Base-by-base conservation (phyloP, 2,329 filamentous ascomycete species). In the Epicoccum nigrum region DNA sequence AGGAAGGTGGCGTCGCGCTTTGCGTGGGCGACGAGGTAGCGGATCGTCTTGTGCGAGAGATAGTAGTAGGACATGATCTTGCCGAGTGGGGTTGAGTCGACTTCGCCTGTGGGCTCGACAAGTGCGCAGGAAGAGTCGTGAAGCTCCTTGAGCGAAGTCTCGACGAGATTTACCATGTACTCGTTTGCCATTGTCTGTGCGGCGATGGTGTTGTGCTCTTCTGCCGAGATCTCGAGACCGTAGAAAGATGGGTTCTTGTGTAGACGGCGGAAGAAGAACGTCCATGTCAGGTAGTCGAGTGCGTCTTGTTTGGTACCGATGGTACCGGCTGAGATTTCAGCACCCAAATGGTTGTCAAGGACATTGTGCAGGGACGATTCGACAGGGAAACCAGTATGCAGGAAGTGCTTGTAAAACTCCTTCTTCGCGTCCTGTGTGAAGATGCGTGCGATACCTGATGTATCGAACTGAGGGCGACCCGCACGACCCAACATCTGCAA, bases 11-110 rank as follows among this genome's bases (percentile, higher is more conserved):
- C 90, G 15, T 86, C 77, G 0, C 86, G 83, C 65, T 89, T 93
- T 19, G 89, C 90, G 60, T 93, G 83, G 38, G 84, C 81, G 57
- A 89, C 85, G 6, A 99, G 83, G 64, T 91, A 87, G 1, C 94
- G 89, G 64, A 99, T 92, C 0, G 94, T 99, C 74, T 89, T 89
- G 77, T 99, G 94, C 0, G 92, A 95, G 39, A 80, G 86, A 70
- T 99, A 99, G 81, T 99, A 99, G 80, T 97, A 99, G 72, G 90
- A 96, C 91, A 97, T 97, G 68, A 99, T 97, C 78, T 96, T 97
- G 65, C 94, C 94, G 6, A 97, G 82, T 0, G 93, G 87, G 0
- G 94, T 97, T 0, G 93, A 80, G 62, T 96, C 89, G 21, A 99
- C 86, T 62, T 96, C 89, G 34, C 93, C 93, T 59, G 94, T 96